Evolutionary conservation across 208 protist genomes (phyloP).

Genomic region (Trypanosoma avium): DNA sequence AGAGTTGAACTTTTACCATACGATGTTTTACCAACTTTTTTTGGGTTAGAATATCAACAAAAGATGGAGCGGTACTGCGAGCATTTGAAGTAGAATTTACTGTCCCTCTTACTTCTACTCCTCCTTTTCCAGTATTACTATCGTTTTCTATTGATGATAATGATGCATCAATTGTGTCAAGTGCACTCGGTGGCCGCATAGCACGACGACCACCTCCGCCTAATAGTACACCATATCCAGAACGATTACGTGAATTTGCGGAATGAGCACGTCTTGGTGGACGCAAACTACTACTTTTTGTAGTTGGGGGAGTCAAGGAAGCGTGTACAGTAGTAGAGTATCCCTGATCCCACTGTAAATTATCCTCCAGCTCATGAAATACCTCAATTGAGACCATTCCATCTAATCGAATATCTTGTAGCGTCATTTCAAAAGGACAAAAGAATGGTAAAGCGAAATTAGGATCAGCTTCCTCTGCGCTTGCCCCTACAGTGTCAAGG

Average conservation of each 20-base stretch:
- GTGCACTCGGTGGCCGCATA: slow-evolving; percentile 66
- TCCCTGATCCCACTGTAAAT: slow-evolving; percentile 13
- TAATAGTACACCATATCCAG: slow-evolving; percentile 75
- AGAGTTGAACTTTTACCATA: slow-evolving; percentile 76
- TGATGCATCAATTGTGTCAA: slow-evolving; percentile 17
- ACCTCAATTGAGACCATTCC: slow-evolving; percentile 80
- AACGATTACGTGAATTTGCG: slow-evolving; percentile 5
- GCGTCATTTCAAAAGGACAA: slow-evolving; percentile 85
- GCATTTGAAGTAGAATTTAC: slow-evolving; percentile 11
- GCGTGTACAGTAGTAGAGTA: background rate
- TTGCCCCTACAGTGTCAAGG: slow-evolving; percentile 73
- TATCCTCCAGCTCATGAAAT: slow-evolving; percentile 66
- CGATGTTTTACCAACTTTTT: slow-evolving; percentile 50
- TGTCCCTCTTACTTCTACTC: background rate
- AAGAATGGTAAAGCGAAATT: slow-evolving; percentile 83
- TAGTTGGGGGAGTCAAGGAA: background rate
- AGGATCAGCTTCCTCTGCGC: slow-evolving; percentile 55
- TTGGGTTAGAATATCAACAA: slow-evolving; percentile 52
- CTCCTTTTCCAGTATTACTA: too few species aligned
- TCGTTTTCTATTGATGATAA: slow-evolving; percentile 15
- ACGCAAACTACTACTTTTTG: slow-evolving; percentile 3
- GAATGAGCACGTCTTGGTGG: slow-evolving; percentile 12
- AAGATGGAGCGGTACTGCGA: slow-evolving; percentile 19
- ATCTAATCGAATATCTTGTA: slow-evolving; percentile 75
- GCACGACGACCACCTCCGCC: slow-evolving; percentile 69